phyloP scores from a whole-genome alignment of 805 yeast species.

The Teunomyces lycoperdinae region DNA sequence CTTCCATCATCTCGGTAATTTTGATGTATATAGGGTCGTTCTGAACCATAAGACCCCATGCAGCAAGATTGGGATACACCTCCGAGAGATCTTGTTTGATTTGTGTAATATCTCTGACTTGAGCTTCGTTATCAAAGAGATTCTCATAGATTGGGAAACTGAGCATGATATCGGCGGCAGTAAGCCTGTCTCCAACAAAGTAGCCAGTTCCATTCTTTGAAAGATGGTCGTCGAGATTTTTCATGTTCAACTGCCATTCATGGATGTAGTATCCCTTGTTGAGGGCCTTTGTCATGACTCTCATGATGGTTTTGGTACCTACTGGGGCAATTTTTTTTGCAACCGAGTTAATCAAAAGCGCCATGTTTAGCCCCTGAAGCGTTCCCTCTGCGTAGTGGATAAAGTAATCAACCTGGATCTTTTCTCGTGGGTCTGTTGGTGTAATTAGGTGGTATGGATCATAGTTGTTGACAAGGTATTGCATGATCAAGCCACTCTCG shows the following conservation, averaged over 20 bases:
- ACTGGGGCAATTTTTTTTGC: conserved; percentile 47
- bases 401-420: conserved; percentile 48
- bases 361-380: conserved; percentile 46
- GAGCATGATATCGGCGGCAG: conserved; percentile 57
- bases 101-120: conserved; percentile 32
- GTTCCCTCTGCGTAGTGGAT: conserved; percentile 63
- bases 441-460: conserved; percentile 27
- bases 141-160: conserved; percentile 44
- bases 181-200: conserved; percentile 49
- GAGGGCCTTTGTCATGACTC: conserved; percentile 42
- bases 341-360: conserved; percentile 35
- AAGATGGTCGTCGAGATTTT: conserved; percentile 40
- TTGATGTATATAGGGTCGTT: conserved; percentile 32
- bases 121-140: conserved; percentile 35
- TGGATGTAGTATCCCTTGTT: conserved; percentile 48
- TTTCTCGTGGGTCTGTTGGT: conserved; percentile 21
- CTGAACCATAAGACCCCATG: conserved; percentile 33
- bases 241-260: conserved; percentile 41
- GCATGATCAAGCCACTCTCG: conserved; percentile 40
- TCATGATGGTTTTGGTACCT: conserved; percentile 44
- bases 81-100: conserved; percentile 30
- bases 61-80: conserved; percentile 34
- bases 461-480: conserved; percentile 33
- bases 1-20: conserved; percentile 30
- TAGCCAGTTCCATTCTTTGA: conserved; percentile 28